Conservation (phyloP, 768 basidiomycete genomes). For the Strobilomyces dryophilus region DNA sequence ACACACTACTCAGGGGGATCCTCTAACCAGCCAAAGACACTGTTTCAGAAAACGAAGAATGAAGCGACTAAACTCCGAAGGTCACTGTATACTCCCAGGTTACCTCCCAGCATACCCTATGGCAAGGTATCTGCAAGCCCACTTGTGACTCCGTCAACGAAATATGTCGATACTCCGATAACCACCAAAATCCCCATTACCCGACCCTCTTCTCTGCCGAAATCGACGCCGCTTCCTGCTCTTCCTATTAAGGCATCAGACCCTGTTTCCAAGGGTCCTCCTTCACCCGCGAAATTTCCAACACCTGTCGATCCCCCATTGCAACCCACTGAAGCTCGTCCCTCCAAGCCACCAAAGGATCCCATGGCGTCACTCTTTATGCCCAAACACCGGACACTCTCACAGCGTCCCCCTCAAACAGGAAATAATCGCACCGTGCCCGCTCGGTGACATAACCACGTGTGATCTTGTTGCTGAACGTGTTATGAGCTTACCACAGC, state of each 20-base stretch:
- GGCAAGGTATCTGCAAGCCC: conserved; percentile 41
- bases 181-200: conserved; percentile 46
- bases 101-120: conserved; percentile 49
- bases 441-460: conserved; percentile 14
- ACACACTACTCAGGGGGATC: conserved; percentile 34
- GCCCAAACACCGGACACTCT: conserved; percentile 67
- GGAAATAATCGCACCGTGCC: conserved; percentile 20
- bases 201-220: conserved; percentile 26
- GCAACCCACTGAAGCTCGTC: conserved; percentile 26
- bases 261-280: conserved; percentile 11
- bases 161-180: conserved; percentile 37
- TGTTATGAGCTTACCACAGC: background rate
- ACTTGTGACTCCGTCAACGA: conserved; percentile 30
- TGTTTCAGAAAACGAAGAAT: conserved; percentile 73
- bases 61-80: conserved; percentile 68
- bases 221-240: conserved; percentile 28
- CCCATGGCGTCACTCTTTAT: conserved; percentile 63
- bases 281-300: conserved; percentile 26
- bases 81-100: conserved; percentile 50
- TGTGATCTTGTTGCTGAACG: background rate
- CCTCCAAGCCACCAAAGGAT: conserved; percentile 47
- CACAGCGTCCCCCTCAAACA: conserved; percentile 43
- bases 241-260: conserved; percentile 20
- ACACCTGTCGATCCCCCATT: conserved; percentile 12
- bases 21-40: conserved; percentile 51